Conservation (phyloP, 305 asterid genomes). For the Andrographis paniculata region DNA sequence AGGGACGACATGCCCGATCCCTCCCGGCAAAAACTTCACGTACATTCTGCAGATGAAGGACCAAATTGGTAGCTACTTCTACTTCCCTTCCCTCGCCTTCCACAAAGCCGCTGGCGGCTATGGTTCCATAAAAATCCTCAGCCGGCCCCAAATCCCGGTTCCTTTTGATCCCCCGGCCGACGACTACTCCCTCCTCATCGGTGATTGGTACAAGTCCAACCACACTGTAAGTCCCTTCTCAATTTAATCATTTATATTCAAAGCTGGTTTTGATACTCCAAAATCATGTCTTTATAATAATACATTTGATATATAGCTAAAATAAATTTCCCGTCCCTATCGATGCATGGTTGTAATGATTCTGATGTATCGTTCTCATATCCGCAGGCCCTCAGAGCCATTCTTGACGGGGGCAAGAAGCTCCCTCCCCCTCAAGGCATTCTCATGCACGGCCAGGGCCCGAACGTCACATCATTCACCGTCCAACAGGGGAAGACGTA, state of each 20-base stretch:
- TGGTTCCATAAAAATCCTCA: slow-evolving; percentile 66
- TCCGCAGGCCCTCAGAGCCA: slow-evolving; percentile 62
- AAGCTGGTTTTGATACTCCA: not conserved
- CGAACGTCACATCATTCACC: no score
- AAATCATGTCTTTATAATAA: no score
- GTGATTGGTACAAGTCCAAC: slow-evolving; percentile 72
- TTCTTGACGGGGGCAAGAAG: slow-evolving; percentile 65
- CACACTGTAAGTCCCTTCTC: slow-evolving; percentile 42
- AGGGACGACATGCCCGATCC: slow-evolving; percentile 89
- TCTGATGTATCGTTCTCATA: not conserved
- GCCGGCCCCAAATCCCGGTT: slow-evolving; percentile 76
- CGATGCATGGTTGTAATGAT: not conserved
- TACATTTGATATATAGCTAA: no score
- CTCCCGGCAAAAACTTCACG: slow-evolving; percentile 64
- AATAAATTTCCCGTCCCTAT: no score
- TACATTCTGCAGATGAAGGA: slow-evolving; percentile 87
- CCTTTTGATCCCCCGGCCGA: slow-evolving; percentile 75
- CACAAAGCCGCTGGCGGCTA: slow-evolving; percentile 88
- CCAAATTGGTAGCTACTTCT: slow-evolving; percentile 86
- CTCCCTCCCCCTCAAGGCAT: slow-evolving; percentile 67
- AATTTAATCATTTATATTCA: not conserved
- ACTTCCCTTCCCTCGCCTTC: slow-evolving; percentile 79
- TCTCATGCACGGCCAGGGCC: slow-evolving; percentile 62
- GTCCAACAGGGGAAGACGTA: slow-evolving; percentile 41
- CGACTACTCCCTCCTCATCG: slow-evolving; percentile 71